Conservation (phyloP, 1,284 basidiomycete species). For the Rhodotorula glutinis region DNA sequence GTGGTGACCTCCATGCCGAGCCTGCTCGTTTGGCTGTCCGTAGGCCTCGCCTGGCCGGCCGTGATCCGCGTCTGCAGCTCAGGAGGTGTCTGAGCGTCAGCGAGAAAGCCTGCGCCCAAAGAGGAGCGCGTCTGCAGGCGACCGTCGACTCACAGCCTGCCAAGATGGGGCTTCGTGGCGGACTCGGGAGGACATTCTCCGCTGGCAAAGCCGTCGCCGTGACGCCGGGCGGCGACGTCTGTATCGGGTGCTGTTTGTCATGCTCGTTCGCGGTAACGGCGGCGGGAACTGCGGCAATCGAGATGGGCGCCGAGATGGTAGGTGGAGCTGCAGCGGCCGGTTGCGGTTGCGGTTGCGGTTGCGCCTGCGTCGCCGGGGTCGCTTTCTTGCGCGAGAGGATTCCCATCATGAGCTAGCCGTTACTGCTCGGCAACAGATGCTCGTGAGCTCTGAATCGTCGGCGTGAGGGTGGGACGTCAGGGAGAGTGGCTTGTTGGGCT, state of each 20-base stretch:
- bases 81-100: not conserved
- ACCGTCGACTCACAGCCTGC: slow-evolving; percentile 13
- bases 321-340: slow-evolving; percentile 13
- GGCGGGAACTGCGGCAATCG: slow-evolving; percentile 1
- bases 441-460: too few species aligned
- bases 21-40: not conserved
- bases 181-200: slow-evolving; percentile 19
- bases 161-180: slow-evolving; percentile 34
- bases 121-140: not conserved
- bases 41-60: not conserved
- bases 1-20: not conserved
- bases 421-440: not conserved
- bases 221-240: slow-evolving; percentile 1
- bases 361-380: not conserved
- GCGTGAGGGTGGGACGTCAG: too few species aligned
- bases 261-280: slow-evolving; percentile 21
- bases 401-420: slow-evolving; percentile 18
- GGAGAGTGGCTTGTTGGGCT: too few species aligned
- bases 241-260: slow-evolving; percentile 9
- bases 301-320: slow-evolving; percentile 32
- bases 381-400: slow-evolving; percentile 39
- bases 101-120: not conserved
- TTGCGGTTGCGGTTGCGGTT: not conserved
- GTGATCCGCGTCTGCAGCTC: not conserved
- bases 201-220: slow-evolving; percentile 8